Conservation (phyloP, 2,329 filamentous ascomycete genomes). For the Fusarium sp. region DNA sequence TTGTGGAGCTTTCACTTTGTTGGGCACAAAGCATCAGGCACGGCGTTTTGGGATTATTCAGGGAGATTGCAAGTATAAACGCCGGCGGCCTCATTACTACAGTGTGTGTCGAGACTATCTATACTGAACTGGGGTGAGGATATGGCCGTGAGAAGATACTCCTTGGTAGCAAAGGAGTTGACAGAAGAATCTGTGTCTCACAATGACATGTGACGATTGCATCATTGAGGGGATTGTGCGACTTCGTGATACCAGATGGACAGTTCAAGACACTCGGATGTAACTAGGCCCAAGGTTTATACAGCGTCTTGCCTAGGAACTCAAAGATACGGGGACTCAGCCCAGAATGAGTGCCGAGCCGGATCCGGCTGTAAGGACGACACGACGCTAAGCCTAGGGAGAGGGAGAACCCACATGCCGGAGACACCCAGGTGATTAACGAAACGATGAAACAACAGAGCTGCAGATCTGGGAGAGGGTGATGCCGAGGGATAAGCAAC, state of each 20-base stretch:
- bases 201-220: slow-evolving; percentile 9
- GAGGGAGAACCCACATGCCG: slow-evolving; percentile 24
- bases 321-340: slow-evolving; percentile 14
- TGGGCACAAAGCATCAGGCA: slow-evolving; percentile 37
- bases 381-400: not conserved
- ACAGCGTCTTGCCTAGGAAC: not conserved
- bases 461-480: slow-evolving; percentile 32
- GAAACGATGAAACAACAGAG: slow-evolving; percentile 28
- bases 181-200: slow-evolving; percentile 5
- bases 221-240: slow-evolving; percentile 14
- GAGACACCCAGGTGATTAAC: slow-evolving; percentile 3
- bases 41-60: slow-evolving; percentile 31
- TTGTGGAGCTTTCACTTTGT: slow-evolving; percentile 40
- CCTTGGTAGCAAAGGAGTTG: not conserved
- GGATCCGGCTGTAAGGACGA: slow-evolving; percentile 5
- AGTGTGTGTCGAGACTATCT: slow-evolving; percentile 7
- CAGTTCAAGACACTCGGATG: not conserved
- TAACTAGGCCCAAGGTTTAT: not conserved
- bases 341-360: slow-evolving; percentile 15
- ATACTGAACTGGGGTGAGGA: slow-evolving; percentile 2
- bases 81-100: slow-evolving; percentile 17
- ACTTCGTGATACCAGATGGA: not conserved
- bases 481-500: slow-evolving; percentile 36
- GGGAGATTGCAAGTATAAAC: slow-evolving; percentile 22
- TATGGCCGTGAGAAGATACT: slow-evolving; percentile 15